phyloP scores from a whole-genome alignment of 352 stramenopile species.

The Globisporangium alternatum region DNA sequence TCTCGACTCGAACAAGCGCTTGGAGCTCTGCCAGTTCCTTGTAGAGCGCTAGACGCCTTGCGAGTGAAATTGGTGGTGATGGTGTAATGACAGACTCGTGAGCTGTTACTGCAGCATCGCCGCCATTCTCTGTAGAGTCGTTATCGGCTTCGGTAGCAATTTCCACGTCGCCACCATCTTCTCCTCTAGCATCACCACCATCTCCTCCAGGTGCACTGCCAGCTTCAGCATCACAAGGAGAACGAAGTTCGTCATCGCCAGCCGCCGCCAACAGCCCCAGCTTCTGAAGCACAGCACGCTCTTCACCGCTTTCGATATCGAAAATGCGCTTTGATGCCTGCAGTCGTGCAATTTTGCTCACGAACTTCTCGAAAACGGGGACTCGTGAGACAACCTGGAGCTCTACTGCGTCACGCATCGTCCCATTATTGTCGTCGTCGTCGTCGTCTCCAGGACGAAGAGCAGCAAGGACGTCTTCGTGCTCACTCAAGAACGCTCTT shows the following conservation, averaged over 20 bases:
- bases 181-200: background rate
- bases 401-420: background rate
- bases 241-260: background rate
- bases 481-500: background rate
- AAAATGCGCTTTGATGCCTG: constrained; percentile 6
- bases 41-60: constrained; percentile 16
- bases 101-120: background rate
- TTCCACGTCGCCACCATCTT: background rate
- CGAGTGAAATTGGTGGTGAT: background rate
- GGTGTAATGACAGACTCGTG: background rate
- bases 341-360: constrained; percentile 1
- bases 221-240: background rate
- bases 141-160: too few species aligned
- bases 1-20: background rate
- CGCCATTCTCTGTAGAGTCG: too few species aligned
- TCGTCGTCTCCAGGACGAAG: background rate
- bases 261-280: constrained; percentile 17
- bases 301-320: constrained; percentile 16
- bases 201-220: background rate
- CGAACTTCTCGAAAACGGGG: constrained; percentile 10
- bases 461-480: background rate
- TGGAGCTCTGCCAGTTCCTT: constrained; percentile 8
- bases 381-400: background rate
- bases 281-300: constrained; percentile 19
- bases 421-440: background rate